Evolutionary conservation across 179 eudicot genomes (phyloP), one percentile per base, ranked within the genome.

Genomic region (Silene noctiflora): DNA sequence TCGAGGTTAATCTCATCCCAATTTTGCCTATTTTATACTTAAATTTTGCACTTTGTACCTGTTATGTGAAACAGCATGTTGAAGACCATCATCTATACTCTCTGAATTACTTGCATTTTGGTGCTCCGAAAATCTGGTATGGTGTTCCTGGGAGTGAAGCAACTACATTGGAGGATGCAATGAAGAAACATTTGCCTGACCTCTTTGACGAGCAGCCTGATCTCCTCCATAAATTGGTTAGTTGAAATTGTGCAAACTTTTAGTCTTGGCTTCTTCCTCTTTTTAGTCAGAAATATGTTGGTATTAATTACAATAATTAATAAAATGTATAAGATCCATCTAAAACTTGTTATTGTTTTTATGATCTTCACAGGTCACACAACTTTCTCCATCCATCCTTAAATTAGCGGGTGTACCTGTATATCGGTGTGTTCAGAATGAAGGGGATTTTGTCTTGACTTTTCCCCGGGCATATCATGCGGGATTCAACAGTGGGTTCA

Each of bases 401-500:
- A 91, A 83, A 76, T 80, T 88, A 33, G 94, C 91, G 69, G 99
- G 96, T 69, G 96, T 96, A 61, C 97, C 98, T 67, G 92, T 96
- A 59, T 93, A 87, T 76, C 89, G 99, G 42, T 96, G 99, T 75
- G 84, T 90, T 76, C 99, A 96, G 75, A 86, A 84, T 70, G 80
- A 90, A 16, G 99, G 99, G 76, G 99, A 95, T 76, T 95, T 93
- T 85, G 91, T 96, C 61, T 77, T 96, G 87, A 96, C 99, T 25
- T 96, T 96, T 75, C 98, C 99, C 71, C 84, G 97, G 80, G 98
- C 99, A 68, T 96, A 96, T 81, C 99, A 96, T 85, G 86, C 98
- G 35, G 99, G 99, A 22, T 96, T 96, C 89, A 96, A 96, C 72
- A 81, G 84, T 67, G 98, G 99, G 44, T 96, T 96, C 84, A 96